phyloP scores from a whole-genome alignment of 108 stramenopile genomes.

The Pseudonitzschia delicatissima region DNA sequence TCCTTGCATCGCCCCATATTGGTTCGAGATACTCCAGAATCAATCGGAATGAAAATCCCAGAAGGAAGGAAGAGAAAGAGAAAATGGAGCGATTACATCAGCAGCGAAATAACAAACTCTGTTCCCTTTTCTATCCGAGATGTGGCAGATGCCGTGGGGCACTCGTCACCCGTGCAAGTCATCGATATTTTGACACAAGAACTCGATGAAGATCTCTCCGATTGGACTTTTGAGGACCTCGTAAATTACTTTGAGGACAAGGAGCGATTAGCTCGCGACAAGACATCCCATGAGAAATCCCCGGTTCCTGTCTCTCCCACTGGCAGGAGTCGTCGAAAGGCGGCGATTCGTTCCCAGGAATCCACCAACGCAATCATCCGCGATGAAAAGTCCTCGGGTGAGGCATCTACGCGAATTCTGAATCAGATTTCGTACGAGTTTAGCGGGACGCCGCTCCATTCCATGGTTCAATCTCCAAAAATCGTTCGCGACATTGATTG shows the following conservation, averaged over 20 bases:
- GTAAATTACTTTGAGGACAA: slow-evolving; percentile 63
- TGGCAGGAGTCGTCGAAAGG: slow-evolving; percentile 18
- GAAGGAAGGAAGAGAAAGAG: background rate
- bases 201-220: slow-evolving; percentile 29
- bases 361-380: slow-evolving; percentile 14
- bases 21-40: slow-evolving; percentile 46
- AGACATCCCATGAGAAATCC: background rate
- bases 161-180: slow-evolving; percentile 40
- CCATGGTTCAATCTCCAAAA: slow-evolving; percentile 46
- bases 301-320: background rate
- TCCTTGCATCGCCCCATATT: no score
- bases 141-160: slow-evolving; percentile 42
- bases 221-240: slow-evolving; percentile 54
- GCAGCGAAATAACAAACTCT: background rate
- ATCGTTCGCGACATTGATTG: slow-evolving; percentile 84
- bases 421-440: slow-evolving; percentile 80
- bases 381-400: slow-evolving; percentile 1
- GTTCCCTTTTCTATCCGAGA: slow-evolving; percentile 33
- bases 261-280: slow-evolving; percentile 28
- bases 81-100: background rate
- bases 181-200: slow-evolving; percentile 55
- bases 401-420: slow-evolving; percentile 24
- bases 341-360: slow-evolving; percentile 17
- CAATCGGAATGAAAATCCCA: slow-evolving; percentile 53
- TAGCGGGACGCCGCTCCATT: slow-evolving; percentile 44